phyloP scores from a whole-genome alignment of 2,329 filamentous ascomycete species.

The Beauveria australis region DNA sequence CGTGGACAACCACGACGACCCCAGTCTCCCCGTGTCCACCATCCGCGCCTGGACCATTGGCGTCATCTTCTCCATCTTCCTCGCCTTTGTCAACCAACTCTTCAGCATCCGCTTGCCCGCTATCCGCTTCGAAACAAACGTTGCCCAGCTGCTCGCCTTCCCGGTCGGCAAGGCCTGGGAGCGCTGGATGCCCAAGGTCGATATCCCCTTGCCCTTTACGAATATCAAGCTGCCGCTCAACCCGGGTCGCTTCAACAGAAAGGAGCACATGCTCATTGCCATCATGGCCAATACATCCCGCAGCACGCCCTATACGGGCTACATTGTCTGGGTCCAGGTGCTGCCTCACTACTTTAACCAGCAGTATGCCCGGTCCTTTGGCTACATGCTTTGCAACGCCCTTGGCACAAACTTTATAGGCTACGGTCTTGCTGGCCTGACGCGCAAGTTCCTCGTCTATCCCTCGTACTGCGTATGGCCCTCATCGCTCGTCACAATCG shows the following conservation, averaged over 20 bases:
- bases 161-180: slow-evolving; percentile 28
- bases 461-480: slow-evolving; percentile 41
- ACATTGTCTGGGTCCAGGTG: slow-evolving; percentile 36
- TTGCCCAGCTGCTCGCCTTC: slow-evolving; percentile 30
- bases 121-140: slow-evolving; percentile 28
- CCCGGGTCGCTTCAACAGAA: slow-evolving; percentile 39
- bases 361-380: slow-evolving; percentile 31
- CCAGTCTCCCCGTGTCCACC: slow-evolving; percentile 27
- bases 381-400: slow-evolving; percentile 36
- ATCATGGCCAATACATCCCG: slow-evolving; percentile 44
- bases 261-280: slow-evolving; percentile 43
- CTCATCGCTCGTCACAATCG: slow-evolving; percentile 34
- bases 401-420: slow-evolving; percentile 41
- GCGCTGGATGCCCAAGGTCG: slow-evolving; percentile 23
- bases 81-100: slow-evolving; percentile 28
- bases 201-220: slow-evolving; percentile 19
- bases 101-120: slow-evolving; percentile 29
- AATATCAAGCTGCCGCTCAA: slow-evolving; percentile 31
- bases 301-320: slow-evolving; percentile 32
- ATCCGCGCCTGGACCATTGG: slow-evolving; percentile 28
- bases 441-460: slow-evolving; percentile 36
- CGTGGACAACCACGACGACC: slow-evolving; percentile 31
- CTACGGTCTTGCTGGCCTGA: slow-evolving; percentile 37
- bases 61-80: slow-evolving; percentile 24
- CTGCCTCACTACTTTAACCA: slow-evolving; percentile 37